Base-by-base conservation (phyloP, 169 alveolate genomes). In the Amoebophrya sp. region DNA sequence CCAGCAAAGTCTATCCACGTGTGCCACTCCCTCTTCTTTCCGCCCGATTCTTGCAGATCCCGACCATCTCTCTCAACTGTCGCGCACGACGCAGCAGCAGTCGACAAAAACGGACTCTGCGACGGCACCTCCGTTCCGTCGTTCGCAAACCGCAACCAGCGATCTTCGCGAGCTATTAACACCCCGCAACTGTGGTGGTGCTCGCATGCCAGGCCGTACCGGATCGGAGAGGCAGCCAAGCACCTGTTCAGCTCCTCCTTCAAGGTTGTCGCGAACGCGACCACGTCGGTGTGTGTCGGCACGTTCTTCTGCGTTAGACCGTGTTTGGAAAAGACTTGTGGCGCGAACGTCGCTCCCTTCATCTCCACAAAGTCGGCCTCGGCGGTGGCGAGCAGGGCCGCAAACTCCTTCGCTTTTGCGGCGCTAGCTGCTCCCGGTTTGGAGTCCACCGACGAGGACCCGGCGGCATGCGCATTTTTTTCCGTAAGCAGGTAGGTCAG, bases 361-460 rank as follows among this genome's bases (percentile, higher is more conserved):
- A 95, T 92, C 93, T 95, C 97, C 0, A 95, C 91, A 89, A 95
- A 95, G 90, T 95, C 96, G 13, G 97, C 97, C 92, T 91, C 94
- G 7, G 96, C 97, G 42, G 88, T 91, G 89, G 88, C 93, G 23
- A 95, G 90, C 88, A 95, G 91, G 40, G 92, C 91, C 26, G 95
- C 93, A 88, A 93, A 95, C 88, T 94, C 95, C 88, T 58, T 41
- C 69, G 29, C 91, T 10, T 88, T 96, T 15, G 87, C 90, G 88
- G n/a, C n/a, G n/a, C n/a, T n/a, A n/a, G n/a, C n/a, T n/a, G n/a
- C n/a, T n/a, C n/a, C n/a, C n/a, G n/a, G n/a, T n/a, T n/a, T n/a
- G n/a, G n/a, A n/a, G n/a, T n/a, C n/a, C n/a, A n/a, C n/a, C n/a
- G n/a, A n/a, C n/a, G n/a, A n/a, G n/a, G n/a, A n/a, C n/a, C n/a